These are phyloP conservation scores for Heliamphora exappendiculata DNA, from an alignment of 148 eudicot genomes.

Conservation along the genomic window DNA sequence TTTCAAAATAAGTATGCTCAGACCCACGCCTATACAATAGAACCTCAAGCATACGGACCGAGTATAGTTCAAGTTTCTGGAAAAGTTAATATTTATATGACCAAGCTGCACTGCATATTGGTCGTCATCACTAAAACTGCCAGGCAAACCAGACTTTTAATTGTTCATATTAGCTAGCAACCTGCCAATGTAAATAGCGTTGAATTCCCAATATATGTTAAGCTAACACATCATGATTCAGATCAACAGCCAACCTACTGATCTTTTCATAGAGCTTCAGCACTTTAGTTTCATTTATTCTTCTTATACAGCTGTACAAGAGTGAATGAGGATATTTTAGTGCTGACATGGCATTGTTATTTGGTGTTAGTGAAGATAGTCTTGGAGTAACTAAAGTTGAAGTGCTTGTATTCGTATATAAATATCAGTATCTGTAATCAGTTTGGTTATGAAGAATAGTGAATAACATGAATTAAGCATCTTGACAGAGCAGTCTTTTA, in stretches of 20 bases:
- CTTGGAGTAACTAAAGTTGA: too few relatives aligned
- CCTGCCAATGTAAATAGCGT: background rate
- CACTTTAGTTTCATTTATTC: too few relatives aligned
- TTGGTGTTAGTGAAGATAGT: too few relatives aligned
- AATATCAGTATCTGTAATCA: too few relatives aligned
- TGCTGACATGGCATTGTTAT: too few relatives aligned
- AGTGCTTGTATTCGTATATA: too few relatives aligned
- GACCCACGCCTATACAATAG: background rate
- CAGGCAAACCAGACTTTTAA: background rate
- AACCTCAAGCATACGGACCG: background rate
- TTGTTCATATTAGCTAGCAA: background rate
- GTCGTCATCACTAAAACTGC: background rate
- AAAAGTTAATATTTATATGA: slow-evolving; percentile 1
- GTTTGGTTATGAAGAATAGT: too few relatives aligned
- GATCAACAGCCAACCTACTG: too few relatives aligned
- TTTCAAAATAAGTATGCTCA: slow-evolving; percentile 12
- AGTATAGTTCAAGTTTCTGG: slow-evolving; percentile 5
- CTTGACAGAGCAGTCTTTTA: background rate
- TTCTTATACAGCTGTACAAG: too few relatives aligned
- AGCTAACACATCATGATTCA: too few relatives aligned
- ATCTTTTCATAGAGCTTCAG: too few relatives aligned
- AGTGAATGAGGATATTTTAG: too few relatives aligned
- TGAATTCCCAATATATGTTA: background rate
- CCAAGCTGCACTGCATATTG: background rate
- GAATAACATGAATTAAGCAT: background rate